A percentile compares a stretch with the other conserved stretches of the same genome.
Evolutionary conservation across 352 stramenopile genomes (phyloP).

Genomic region (Pythium coloratum): DNA sequence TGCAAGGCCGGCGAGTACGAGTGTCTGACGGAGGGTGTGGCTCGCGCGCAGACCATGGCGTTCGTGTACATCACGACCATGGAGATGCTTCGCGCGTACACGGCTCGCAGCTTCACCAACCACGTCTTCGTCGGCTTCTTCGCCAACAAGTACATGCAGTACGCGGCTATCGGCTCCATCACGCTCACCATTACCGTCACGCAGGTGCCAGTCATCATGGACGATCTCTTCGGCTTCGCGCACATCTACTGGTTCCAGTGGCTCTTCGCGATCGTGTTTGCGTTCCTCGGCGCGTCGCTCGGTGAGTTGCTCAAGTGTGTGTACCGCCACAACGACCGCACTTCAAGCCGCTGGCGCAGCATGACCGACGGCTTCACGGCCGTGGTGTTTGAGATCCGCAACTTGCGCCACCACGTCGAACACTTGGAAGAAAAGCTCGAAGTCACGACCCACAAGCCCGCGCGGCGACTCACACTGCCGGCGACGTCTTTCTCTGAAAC

Average conservation of each 20-base stretch:
- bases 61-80: slow-evolving; percentile 55
- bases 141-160: slow-evolving; percentile 45
- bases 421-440: slow-evolving; percentile 53
- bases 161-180: slow-evolving; percentile 40
- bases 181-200: slow-evolving; percentile 40
- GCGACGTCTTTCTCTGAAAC: background rate
- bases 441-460: slow-evolving; percentile 39
- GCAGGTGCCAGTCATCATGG: slow-evolving; percentile 35
- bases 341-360: slow-evolving; percentile 28
- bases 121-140: slow-evolving; percentile 41
- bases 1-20: slow-evolving; percentile 34
- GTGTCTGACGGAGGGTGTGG: slow-evolving; percentile 42
- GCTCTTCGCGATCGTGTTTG: slow-evolving; percentile 38
- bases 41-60: slow-evolving; percentile 42
- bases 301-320: slow-evolving; percentile 45
- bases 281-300: slow-evolving; percentile 33
- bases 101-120: slow-evolving; percentile 46
- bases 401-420: slow-evolving; percentile 47
- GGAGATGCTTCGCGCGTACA: slow-evolving; percentile 52
- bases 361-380: slow-evolving; percentile 41
- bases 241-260: slow-evolving; percentile 47
- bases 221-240: slow-evolving; percentile 43
- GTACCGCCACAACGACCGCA: slow-evolving; percentile 38
- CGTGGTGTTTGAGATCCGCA: slow-evolving; percentile 45
- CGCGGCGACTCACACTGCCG: slow-evolving; percentile 32